A percentile compares a stretch with the other conserved stretches of the same genome.
phyloP scores from a whole-genome alignment of 345 rosid genomes.

The Schrenkiella parvula region DNA sequence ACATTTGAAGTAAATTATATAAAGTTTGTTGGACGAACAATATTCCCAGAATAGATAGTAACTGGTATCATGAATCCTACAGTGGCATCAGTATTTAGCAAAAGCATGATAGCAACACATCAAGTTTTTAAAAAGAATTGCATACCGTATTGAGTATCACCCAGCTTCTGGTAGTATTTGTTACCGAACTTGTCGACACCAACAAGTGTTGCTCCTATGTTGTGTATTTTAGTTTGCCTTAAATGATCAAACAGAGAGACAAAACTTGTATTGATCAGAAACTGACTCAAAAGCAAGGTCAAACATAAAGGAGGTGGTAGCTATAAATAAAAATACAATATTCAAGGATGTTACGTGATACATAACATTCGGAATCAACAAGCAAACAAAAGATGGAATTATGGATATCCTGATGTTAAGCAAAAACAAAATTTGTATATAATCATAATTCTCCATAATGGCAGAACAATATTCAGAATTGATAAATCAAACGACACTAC shows the following conservation, averaged over 20 bases:
- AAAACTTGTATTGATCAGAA: conserved; percentile 3
- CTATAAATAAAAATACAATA: not conserved
- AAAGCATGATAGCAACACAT: not conserved
- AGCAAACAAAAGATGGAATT: not conserved
- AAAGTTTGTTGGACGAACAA: not conserved
- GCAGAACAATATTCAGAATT: not conserved
- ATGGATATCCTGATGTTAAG: not conserved
- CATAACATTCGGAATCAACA: not conserved
- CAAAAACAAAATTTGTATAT: not conserved
- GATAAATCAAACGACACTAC: not conserved
- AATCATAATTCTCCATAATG: not conserved
- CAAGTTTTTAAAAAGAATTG: conserved; percentile 1
- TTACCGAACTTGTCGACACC: conserved; percentile 92
- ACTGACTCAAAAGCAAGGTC: not conserved
- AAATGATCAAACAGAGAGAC: conserved; percentile 4
- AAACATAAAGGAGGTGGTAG: not conserved
- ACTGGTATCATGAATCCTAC: not conserved
- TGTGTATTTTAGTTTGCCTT: conserved; percentile 96
- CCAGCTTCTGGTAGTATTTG: conserved; percentile 81
- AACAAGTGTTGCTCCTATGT: conserved; percentile 73
- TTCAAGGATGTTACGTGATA: not conserved
- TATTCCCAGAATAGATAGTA: not conserved
- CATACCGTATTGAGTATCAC: conserved; percentile 67
- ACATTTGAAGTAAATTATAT: not conserved
- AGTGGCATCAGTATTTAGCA: not conserved